Conservation (phyloP, 768 basidiomycete species). For the Termitomyces sp. region DNA sequence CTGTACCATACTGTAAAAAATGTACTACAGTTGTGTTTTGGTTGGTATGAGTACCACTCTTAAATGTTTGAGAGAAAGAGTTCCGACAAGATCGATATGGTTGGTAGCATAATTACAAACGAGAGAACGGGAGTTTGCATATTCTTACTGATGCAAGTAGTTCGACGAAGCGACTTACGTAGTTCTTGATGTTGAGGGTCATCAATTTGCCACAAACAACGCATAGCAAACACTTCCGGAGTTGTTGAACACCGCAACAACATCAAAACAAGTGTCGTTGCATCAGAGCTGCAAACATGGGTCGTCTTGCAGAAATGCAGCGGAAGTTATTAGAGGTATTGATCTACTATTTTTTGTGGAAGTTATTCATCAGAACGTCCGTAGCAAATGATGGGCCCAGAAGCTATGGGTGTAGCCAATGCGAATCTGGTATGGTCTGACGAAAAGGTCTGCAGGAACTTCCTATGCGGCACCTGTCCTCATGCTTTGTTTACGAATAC, state of each 20-base stretch:
- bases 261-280: slow-evolving; percentile 11
- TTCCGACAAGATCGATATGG: no score
- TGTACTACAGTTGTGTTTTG: not conserved
- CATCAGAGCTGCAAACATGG: slow-evolving; percentile 52
- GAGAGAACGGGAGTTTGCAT: no score
- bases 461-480: slow-evolving; percentile 97
- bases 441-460: slow-evolving; percentile 98
- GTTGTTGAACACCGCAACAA: slow-evolving; percentile 8
- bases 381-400: slow-evolving; percentile 99
- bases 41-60: not conserved
- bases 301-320: slow-evolving; percentile 95
- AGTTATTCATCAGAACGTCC: slow-evolving; percentile 34
- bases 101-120: no score
- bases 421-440: slow-evolving; percentile 91
- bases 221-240: slow-evolving; percentile 13
- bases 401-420: slow-evolving; percentile 95
- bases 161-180: no score
- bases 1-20: not conserved
- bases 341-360: slow-evolving; percentile 16
- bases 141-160: no score
- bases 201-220: slow-evolving; percentile 4
- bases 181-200: no score
- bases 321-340: slow-evolving; percentile 72
- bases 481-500: slow-evolving; percentile 98
- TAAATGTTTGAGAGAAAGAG: no score